Base-by-base conservation (phyloP, 768 basidiomycete genomes). In the Collybiopsis luxurians region DNA sequence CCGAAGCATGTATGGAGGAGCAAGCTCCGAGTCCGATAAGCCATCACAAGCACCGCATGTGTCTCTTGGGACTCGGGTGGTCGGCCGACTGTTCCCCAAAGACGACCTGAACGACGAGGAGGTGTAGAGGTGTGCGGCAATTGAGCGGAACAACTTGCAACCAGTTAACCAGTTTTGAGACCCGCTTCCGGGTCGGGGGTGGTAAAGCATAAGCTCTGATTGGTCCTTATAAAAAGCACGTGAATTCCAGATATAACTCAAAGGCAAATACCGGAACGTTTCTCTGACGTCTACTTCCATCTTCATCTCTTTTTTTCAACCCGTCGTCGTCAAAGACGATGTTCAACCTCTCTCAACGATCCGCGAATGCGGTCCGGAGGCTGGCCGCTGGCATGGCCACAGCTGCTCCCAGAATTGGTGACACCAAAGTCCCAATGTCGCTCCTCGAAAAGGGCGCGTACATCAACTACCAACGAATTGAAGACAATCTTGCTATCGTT, bases 391-490 rank as follows among this genome's bases (percentile, higher is more conserved):
- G 88, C 38, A 87, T 94, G 87, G 92, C 92, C 68, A 92, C 90
- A 65, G 87, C 79, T 67, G 79, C 84, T 5, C 79, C 86, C 45
- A 80, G 89, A 64, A 95, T 95, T 63, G 92, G 92, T 58, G 90
- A 92, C 70, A 92, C 88, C 58, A 92, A 92, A 75, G 92, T 95
- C 55, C 74, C 89, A 63, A 93, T 94, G 90, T 92, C 90, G 38
- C 78, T 87, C 62, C 83, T 93, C 61, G 92, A 94, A 72, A 85
- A 87, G 68, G 83, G 79, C 64, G 85, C 83, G 43, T 93, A 83
- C 69, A 93, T 95, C 74, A 95, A 95, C 83, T 94, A 95, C 73
- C 92, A 95, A 75, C 89, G 95, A 57, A 98, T 98, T 70, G 95
- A 98, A 78, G 95, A 98, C 73, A 98, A 95, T 80, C 89, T 98